Percentiles rank a stretch among this genome's conserved stretches.
Conservation (phyloP, 129 eudicot species). For the Apium graveolens region DNA sequence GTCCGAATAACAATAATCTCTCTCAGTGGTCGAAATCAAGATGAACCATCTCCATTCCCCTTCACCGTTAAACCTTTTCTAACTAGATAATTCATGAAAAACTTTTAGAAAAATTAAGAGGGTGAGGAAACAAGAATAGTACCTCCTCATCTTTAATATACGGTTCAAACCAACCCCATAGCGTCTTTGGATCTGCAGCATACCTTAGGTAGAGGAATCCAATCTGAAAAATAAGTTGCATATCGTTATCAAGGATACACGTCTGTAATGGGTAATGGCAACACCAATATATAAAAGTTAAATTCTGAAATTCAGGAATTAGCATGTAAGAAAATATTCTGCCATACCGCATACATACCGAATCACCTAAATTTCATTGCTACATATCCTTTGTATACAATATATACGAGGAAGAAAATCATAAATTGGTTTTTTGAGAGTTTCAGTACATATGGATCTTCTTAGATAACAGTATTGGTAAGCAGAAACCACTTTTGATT, state of each 20-base stretch:
- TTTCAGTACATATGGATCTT: neutral
- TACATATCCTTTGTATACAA: neutral
- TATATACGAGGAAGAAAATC: neutral
- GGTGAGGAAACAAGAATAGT: constrained; percentile 1
- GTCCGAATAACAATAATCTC: neutral
- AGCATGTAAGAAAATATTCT: neutral
- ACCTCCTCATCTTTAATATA: constrained; percentile 94
- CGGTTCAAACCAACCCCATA: constrained; percentile 97
- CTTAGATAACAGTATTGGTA: neutral
- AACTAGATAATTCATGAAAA: neutral
- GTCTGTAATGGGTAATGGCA: no score
- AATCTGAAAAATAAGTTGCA: constrained; percentile 41
- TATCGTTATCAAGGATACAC: neutral
- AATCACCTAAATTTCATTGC: neutral
- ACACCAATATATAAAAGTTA: neutral
- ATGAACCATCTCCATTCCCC: neutral
- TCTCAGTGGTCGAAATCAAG: neutral
- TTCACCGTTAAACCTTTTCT: neutral
- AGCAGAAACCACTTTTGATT: neutral
- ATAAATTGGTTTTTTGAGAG: neutral
- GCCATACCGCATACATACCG: neutral
- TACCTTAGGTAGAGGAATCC: constrained; percentile 90
- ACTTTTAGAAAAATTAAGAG: neutral
- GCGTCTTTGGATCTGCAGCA: constrained; percentile 90
- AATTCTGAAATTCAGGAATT: neutral